Evolutionary conservation across 2,329 filamentous ascomycete genomes (phyloP).

Genomic region (Purpureocillium lavendulum): DNA sequence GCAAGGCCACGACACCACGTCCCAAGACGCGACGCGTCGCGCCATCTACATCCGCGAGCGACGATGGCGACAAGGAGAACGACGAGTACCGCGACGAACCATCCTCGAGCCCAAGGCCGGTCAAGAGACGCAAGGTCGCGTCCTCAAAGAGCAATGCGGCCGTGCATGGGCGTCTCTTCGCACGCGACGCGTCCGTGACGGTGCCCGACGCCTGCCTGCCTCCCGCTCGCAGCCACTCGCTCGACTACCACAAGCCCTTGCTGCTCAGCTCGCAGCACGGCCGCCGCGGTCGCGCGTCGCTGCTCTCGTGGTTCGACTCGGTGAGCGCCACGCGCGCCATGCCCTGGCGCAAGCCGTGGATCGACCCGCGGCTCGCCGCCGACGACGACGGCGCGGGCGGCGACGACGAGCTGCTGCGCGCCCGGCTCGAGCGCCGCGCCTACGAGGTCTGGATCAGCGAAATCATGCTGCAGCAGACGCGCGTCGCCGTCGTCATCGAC

Average conservation of each 20-base stretch:
- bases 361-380: slow-evolving; percentile 28
- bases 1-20: no score
- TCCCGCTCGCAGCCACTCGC: slow-evolving; percentile 8
- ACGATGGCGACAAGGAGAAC: neutral
- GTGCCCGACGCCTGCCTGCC: slow-evolving; percentile 7
- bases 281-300: slow-evolving; percentile 20
- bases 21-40: no score
- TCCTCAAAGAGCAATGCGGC: neutral
- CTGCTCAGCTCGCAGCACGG: slow-evolving; percentile 32
- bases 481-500: slow-evolving; percentile 51
- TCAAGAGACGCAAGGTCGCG: slow-evolving; percentile 8
- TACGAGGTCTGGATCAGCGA: slow-evolving; percentile 62
- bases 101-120: neutral
- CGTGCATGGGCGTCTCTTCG: slow-evolving; percentile 5
- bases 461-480: slow-evolving; percentile 60
- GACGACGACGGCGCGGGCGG: slow-evolving; percentile 13
- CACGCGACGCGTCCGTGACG: neutral
- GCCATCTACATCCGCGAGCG: neutral
- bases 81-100: neutral
- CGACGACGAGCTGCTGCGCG: slow-evolving; percentile 25
- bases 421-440: slow-evolving; percentile 42
- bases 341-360: slow-evolving; percentile 53
- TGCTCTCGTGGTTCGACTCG: slow-evolving; percentile 44
- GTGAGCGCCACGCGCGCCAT: slow-evolving; percentile 39
- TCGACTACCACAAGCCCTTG: slow-evolving; percentile 39